Evolutionary conservation across 2,329 filamentous ascomycete species (phyloP).

Genomic region (Cercospora sesami): DNA sequence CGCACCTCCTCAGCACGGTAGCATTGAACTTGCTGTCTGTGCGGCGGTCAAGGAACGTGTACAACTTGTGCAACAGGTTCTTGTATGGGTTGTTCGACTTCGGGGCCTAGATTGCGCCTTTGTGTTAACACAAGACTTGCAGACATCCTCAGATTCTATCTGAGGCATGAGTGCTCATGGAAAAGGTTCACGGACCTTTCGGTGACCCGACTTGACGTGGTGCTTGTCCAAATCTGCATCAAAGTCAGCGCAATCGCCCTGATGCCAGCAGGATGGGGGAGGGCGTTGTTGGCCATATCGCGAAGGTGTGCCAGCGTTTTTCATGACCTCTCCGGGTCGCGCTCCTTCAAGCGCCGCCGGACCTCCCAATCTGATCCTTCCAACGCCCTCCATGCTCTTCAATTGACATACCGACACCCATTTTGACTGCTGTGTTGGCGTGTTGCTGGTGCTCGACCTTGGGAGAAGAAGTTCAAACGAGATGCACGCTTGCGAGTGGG

Average conservation of each 20-base stretch:
- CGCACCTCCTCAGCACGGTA: constrained; percentile 73
- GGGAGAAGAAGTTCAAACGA: constrained; percentile 9
- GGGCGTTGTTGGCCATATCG: not conserved
- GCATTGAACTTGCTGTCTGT: constrained; percentile 99
- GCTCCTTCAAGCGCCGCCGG: not conserved
- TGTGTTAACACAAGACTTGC: constrained; percentile 27
- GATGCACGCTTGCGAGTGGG: constrained; percentile 2
- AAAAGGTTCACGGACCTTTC: constrained; percentile 28
- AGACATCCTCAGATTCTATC: constrained; percentile 16
- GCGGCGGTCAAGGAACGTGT: constrained; percentile 54
- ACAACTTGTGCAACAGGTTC: constrained; percentile 54
- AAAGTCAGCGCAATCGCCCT: constrained; percentile 6
- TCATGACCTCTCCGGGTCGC: not conserved
- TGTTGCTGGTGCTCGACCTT: constrained; percentile 23
- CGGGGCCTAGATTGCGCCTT: constrained; percentile 61
- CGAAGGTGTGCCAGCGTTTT: not conserved
- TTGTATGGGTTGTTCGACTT: constrained; percentile 62
- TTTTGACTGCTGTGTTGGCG: constrained; percentile 25
- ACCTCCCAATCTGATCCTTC: not conserved
- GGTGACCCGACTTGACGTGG: constrained; percentile 34
- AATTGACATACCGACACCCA: constrained; percentile 24
- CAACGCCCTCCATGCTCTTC: not conserved
- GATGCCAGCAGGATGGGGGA: not conserved
- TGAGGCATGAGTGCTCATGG: constrained; percentile 24
- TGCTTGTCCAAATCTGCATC: constrained; percentile 31